phyloP scores from a whole-genome alignment of 306 rosid species.

The Fragaria iinumae region DNA sequence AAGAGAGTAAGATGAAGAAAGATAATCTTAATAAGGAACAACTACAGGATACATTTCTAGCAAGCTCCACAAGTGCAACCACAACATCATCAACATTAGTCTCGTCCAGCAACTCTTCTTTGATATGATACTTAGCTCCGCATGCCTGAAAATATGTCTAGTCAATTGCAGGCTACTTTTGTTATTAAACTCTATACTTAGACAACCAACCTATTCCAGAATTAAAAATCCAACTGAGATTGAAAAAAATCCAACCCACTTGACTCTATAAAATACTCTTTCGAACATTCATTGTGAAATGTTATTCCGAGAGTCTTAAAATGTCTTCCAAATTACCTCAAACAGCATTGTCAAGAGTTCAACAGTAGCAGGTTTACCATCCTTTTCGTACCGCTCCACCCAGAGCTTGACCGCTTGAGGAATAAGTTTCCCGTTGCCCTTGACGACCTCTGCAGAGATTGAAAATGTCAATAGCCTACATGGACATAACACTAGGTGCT shows the following conservation, averaged over 20 bases:
- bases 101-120: constrained; percentile 78
- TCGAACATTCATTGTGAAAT: too few relatives aligned
- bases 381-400: constrained; percentile 86
- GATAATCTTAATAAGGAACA: constrained; percentile 3
- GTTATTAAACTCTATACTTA: neutral
- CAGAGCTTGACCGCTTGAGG: constrained; percentile 75
- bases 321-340: constrained; percentile 48
- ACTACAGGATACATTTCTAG: constrained; percentile 60
- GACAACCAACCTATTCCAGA: neutral
- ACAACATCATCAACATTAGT: constrained; percentile 91
- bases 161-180: constrained; percentile 16
- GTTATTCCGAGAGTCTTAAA: too few relatives aligned
- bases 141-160: constrained; percentile 66
- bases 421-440: constrained; percentile 72
- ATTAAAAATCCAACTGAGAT: neutral
- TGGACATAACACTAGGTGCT: neutral
- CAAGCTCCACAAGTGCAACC: constrained; percentile 84
- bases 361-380: constrained; percentile 69
- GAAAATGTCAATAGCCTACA: constrained; percentile 8
- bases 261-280: neutral
- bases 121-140: constrained; percentile 70
- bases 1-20: neutral
- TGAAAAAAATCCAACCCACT: neutral
- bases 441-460: constrained; percentile 66
- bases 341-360: constrained; percentile 84